Conservation (phyloP, 1,139 yeast species). For the Pneumocystis carinii region DNA sequence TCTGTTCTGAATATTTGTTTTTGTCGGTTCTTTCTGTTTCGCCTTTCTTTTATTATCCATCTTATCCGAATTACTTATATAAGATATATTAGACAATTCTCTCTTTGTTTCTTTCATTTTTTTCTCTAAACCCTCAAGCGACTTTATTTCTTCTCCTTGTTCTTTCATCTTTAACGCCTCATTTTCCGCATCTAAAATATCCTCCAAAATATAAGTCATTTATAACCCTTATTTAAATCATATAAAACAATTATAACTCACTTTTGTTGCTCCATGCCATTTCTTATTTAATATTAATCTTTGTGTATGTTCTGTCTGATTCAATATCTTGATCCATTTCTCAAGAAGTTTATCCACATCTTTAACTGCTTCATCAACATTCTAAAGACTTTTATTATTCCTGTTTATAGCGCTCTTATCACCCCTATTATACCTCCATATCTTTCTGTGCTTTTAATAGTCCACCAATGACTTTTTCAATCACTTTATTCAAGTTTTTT, state of each 20-base stretch:
- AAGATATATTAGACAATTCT: neutral
- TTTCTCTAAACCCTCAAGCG: neutral
- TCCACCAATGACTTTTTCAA: neutral
- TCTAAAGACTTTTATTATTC: slow-evolving; percentile 4
- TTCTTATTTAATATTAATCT: slow-evolving; percentile 18
- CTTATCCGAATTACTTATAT: neutral
- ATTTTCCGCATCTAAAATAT: neutral
- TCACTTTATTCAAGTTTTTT: neutral
- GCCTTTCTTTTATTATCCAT: neutral
- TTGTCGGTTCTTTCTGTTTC: neutral
- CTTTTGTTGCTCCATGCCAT: slow-evolving; percentile 22
- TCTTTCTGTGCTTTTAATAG: neutral
- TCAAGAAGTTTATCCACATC: slow-evolving; percentile 24
- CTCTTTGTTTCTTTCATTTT: neutral
- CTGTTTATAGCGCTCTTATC: neutral
- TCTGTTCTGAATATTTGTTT: neutral
- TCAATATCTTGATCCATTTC: slow-evolving; percentile 23
- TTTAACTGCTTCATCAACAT: slow-evolving; percentile 18
- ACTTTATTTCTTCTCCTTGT: neutral
- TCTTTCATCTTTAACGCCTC: neutral
- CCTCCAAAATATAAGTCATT: neutral
- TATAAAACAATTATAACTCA: neutral
- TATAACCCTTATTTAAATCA: neutral
- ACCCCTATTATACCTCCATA: neutral
- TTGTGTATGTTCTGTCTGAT: slow-evolving; percentile 26